Conservation (phyloP, 352 stramenopile species). For the Phytophthora europaea region DNA sequence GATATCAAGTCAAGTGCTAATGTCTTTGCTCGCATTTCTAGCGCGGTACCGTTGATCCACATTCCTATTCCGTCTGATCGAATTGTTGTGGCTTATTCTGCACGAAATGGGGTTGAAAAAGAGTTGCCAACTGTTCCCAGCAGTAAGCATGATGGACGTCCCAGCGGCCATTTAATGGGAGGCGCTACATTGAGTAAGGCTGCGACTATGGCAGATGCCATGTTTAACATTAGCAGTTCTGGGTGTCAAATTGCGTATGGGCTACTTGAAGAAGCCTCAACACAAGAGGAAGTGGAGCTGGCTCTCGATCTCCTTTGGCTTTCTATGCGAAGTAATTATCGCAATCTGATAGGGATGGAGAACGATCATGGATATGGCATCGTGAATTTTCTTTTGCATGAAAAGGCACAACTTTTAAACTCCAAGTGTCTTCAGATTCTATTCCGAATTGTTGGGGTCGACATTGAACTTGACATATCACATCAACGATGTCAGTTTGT, state of each 20-base stretch:
- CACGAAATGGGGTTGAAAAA: conserved; percentile 43
- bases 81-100: conserved; percentile 63
- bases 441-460: conserved; percentile 68
- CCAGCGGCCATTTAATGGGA: conserved; percentile 67
- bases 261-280: conserved; percentile 58
- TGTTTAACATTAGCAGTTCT: conserved; percentile 59
- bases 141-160: conserved; percentile 65
- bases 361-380: conserved; percentile 80
- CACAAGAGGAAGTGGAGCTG: conserved; percentile 51
- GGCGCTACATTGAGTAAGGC: conserved; percentile 37
- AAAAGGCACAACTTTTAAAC: conserved; percentile 61
- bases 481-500: conserved; percentile 1
- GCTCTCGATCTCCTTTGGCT: conserved; percentile 53
- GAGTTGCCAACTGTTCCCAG: conserved; percentile 59
- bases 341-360: conserved; percentile 71
- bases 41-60: conserved; percentile 56
- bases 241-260: conserved; percentile 64
- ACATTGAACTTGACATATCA: conserved; percentile 36
- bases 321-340: conserved; percentile 43
- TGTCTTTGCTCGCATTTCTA: conserved; percentile 66
- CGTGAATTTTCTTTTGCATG: conserved; percentile 72
- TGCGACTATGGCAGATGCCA: conserved; percentile 45
- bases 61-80: conserved; percentile 58
- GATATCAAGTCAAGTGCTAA: conserved; percentile 70
- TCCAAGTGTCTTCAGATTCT: conserved; percentile 45